Conservation (phyloP, 192 early-diverging fungal species). For the Coemansia sp. region DNA sequence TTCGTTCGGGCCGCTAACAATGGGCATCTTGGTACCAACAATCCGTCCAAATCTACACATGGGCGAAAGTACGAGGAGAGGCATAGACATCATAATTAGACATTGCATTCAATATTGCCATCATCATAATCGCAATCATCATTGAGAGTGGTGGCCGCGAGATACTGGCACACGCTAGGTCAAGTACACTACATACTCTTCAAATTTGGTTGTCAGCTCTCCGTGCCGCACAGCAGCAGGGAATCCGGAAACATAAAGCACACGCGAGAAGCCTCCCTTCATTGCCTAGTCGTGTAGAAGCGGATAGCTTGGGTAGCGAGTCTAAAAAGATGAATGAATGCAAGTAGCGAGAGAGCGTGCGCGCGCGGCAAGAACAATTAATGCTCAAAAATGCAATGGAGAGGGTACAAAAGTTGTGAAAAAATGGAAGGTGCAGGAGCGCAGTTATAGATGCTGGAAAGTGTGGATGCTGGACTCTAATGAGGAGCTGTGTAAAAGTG, state of each 20-base stretch:
- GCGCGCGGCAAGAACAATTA: no score
- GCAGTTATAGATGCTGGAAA: not conserved
- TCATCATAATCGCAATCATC: not conserved
- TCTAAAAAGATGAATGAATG: not conserved
- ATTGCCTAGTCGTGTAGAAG: conserved; percentile 7
- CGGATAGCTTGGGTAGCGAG: not conserved
- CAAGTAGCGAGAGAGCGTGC: not conserved
- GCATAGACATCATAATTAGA: not conserved
- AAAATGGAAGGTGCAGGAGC: not conserved
- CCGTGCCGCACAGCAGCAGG: conserved; percentile 23
- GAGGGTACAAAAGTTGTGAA: not conserved
- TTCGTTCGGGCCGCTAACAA: conserved; percentile 18
- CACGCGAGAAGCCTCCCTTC: conserved; percentile 24
- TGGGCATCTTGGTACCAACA: conserved; percentile 23
- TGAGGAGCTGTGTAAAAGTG: not conserved
- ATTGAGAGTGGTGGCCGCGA: not conserved
- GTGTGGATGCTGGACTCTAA: not conserved
- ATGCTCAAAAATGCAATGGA: not conserved
- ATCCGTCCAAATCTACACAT: conserved; percentile 43
- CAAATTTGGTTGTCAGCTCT: conserved; percentile 36
- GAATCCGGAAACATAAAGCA: conserved; percentile 40
- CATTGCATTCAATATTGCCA: not conserved
- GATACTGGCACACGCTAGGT: not conserved
- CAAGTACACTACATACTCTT: conserved; percentile 25
- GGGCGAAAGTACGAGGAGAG: not conserved